phyloP scores from a whole-genome alignment of 306 rosid species.

The Bauhinia variegata region DNA sequence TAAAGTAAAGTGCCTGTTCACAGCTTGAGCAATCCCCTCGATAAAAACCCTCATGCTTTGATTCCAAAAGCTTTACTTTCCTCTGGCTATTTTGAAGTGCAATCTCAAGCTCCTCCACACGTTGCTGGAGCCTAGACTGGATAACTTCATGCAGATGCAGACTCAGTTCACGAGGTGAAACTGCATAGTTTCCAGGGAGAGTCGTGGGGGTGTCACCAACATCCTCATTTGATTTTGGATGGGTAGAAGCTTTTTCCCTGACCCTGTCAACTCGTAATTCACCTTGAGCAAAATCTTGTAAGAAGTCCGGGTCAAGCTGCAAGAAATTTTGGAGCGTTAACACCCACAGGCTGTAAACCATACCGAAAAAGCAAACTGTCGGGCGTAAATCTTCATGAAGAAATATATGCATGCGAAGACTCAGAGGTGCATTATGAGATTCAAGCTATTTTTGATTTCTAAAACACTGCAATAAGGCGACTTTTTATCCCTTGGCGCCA shows the following conservation, averaged over 20 bases:
- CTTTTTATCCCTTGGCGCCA: too few species aligned
- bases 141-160: slow-evolving; percentile 74
- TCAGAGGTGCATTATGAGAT: too few species aligned
- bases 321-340: slow-evolving; percentile 36
- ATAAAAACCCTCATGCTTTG: slow-evolving; percentile 37
- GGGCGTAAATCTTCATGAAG: not conserved
- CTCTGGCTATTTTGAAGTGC: slow-evolving; percentile 69
- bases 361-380: not conserved
- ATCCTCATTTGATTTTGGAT: slow-evolving; percentile 43
- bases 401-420: too few species aligned
- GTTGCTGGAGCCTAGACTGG: slow-evolving; percentile 71
- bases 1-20: slow-evolving; percentile 35
- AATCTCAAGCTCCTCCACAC: slow-evolving; percentile 72
- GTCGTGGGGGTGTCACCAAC: slow-evolving; percentile 36
- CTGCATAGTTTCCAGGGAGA: slow-evolving; percentile 61
- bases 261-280: slow-evolving; percentile 58
- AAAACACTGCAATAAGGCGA: too few species aligned
- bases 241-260: slow-evolving; percentile 22
- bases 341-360: slow-evolving; percentile 8
- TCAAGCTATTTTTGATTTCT: too few species aligned
- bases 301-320: slow-evolving; percentile 75
- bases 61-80: slow-evolving; percentile 43
- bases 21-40: slow-evolving; percentile 31
- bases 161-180: slow-evolving; percentile 73
- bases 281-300: slow-evolving; percentile 63